Percentiles rank a stretch among this genome's conserved stretches.
Conservation (phyloP, 164 flowering plant genomes). For the Annona squamosa region DNA sequence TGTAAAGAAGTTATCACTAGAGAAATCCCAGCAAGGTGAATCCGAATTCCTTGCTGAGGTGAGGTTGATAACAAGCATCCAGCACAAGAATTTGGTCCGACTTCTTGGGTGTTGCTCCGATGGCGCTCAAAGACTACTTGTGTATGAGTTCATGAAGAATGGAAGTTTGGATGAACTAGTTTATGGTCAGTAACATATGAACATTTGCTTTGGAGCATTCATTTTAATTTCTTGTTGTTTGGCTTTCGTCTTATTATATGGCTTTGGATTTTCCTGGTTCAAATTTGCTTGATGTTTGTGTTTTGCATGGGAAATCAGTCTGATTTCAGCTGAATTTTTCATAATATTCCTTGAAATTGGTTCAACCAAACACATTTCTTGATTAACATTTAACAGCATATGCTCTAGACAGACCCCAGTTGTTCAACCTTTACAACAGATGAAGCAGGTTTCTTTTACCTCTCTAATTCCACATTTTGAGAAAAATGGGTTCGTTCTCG, state of each 20-base stretch:
- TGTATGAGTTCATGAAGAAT: conserved; percentile 71
- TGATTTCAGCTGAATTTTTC: too few species aligned
- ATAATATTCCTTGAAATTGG: too few species aligned
- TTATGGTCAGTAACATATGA: conserved; percentile 33
- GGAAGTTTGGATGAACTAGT: conserved; percentile 53
- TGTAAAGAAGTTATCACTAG: conserved; percentile 45
- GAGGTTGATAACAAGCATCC: conserved; percentile 63
- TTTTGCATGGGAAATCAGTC: too few species aligned
- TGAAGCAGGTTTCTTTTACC: neutral
- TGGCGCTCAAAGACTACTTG: conserved; percentile 54
- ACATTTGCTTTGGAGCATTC: too few species aligned
- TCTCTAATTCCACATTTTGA: neutral
- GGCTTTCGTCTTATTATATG: too few species aligned
- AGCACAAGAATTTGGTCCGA: conserved; percentile 71
- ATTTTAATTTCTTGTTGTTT: too few species aligned
- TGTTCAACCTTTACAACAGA: too few species aligned
- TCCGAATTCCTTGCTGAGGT: conserved; percentile 65
- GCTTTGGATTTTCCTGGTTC: too few species aligned
- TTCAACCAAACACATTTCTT: too few species aligned
- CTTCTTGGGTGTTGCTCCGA: conserved; percentile 75
- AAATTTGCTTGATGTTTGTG: too few species aligned
- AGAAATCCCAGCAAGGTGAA: conserved; percentile 70
- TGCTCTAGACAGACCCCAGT: too few species aligned
- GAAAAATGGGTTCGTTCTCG: neutral
- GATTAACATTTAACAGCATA: too few species aligned